Conservation (phyloP, 2,329 filamentous ascomycete genomes). For the Didymella pomorum region DNA sequence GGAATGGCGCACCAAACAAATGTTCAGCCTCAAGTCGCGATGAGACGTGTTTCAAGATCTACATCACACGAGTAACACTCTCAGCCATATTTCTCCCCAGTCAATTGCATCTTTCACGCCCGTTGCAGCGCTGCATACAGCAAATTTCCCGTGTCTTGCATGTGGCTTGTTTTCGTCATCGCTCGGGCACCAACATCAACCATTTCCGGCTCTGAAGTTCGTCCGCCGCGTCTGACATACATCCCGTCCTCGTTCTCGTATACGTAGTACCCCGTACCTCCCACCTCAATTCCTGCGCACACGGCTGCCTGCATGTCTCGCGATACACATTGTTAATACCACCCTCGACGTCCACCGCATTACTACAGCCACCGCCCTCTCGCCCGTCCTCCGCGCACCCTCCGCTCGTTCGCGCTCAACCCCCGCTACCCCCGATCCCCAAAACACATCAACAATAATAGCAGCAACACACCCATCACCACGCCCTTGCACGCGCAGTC, state of each 20-base stretch:
- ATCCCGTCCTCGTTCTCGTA: constrained; percentile 4
- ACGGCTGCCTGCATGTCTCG: constrained; percentile 9
- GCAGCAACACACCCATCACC: not conserved
- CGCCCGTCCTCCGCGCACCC: constrained; percentile 2
- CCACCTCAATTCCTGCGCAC: not conserved
- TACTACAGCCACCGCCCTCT: not conserved
- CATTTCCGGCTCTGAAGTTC: constrained; percentile 8
- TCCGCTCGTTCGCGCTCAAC: constrained; percentile 6
- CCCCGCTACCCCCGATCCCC: constrained; percentile 3
- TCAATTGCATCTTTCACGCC: not conserved
- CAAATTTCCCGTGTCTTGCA: not conserved
- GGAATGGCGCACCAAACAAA: constrained; percentile 5
- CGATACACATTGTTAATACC: not conserved
- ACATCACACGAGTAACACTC: not conserved
- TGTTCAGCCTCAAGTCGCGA: not conserved
- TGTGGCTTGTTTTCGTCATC: constrained; percentile 16
- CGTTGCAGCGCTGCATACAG: not conserved
- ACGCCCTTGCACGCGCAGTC: constrained; percentile 5
- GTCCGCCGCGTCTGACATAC: constrained; percentile 19
- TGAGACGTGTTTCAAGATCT: not conserved
- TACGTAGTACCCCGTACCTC: not conserved
- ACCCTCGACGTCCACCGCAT: not conserved
- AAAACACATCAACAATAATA: no score
- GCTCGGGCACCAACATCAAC: constrained; percentile 14
- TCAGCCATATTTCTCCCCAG: not conserved